A percentile compares a stretch with the other conserved stretches of the same genome.
These are phyloP conservation scores for Jamesozyma hellenica DNA, from an alignment of 805 yeast genomes.

Conservation along the genomic window DNA sequence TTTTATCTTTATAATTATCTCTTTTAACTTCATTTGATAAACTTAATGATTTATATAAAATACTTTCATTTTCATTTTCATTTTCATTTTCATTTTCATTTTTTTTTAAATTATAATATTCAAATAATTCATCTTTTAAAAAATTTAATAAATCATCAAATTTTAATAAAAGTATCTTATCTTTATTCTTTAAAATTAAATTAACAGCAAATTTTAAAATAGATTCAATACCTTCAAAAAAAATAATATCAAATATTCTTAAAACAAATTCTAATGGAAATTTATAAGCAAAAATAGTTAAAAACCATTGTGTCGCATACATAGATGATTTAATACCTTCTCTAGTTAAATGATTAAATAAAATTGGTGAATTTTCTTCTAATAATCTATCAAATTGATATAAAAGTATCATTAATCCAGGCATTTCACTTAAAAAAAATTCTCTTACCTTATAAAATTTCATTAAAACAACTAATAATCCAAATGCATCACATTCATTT, in stretches of 20 bases:
- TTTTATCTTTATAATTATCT: constrained; percentile 12
- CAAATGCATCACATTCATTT: constrained; percentile 71
- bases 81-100: not conserved
- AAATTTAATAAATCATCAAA: constrained; percentile 73
- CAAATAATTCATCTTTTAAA: constrained; percentile 71
- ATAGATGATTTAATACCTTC: constrained; percentile 87
- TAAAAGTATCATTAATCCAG: constrained; percentile 73
- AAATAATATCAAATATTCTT: constrained; percentile 76
- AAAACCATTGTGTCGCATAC: constrained; percentile 98
- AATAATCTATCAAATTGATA: constrained; percentile 85
- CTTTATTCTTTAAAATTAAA: constrained; percentile 61
- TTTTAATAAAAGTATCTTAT: constrained; percentile 44
- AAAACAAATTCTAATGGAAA: constrained; percentile 84
- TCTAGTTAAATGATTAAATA: constrained; percentile 65
- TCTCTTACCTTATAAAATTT: constrained; percentile 71
- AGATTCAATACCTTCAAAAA: constrained; percentile 87
- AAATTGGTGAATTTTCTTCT: constrained; percentile 63
- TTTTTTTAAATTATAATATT: constrained; percentile 35
- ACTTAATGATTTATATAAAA: constrained; percentile 5
- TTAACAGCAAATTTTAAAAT: constrained; percentile 76
- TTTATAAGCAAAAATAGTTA: constrained; percentile 89
- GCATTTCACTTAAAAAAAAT: constrained; percentile 81
- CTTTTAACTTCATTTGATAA: constrained; percentile 1
- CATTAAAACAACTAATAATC: constrained; percentile 74
- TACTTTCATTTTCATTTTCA: constrained; percentile 10